Evolutionary conservation across 768 basidiomycete species (phyloP), one percentile per base, ranked within the genome.

Genomic region (Tulasnella sp.): DNA sequence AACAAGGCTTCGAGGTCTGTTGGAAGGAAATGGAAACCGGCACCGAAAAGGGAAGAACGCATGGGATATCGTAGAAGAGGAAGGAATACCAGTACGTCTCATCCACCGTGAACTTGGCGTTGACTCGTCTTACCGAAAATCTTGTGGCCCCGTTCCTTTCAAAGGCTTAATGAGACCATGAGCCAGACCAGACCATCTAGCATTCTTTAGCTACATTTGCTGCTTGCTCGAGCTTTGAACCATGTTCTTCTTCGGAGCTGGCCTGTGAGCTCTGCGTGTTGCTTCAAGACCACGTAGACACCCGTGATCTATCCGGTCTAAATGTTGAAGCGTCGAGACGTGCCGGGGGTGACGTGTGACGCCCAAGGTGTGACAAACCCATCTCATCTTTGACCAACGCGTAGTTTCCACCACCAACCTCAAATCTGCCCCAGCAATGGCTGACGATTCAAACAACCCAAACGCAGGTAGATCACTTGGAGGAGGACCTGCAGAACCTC

Each of bases 401-500:
- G 52, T 59, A 59, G n/a, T 26, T 29, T 26, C 52, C 52, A 59
- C 52, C 11, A 66, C 64, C 64, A 36, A 65, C 29, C 64, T 66
- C 64, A 9, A 17, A 2, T 36, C 17, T n/a, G n/a, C 12, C 12
- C 29, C n/a, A n/a, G n/a, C n/a, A 11, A 73, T 73, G 72, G 64
- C 72, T 34, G 72, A 68, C 73, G 67, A 69, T 32, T 5, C 37
- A n/a, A 65, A 75, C 69, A 69, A 74, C 34, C 79, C 81, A 73
- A 77, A 78, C 64, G 73, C 76, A 39, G 86, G 87, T 17, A 79
- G 83, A 35, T 83, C 84, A 32, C 81, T 88, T 42, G 83, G 83
- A 16, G 87, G 87, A 63, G 83, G 80, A 9, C 75, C 82, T 42
- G 79, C 77, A 8, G 85, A 88, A 75, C 83, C 84, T 37, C 78